Base-by-base conservation (phyloP, 2,329 filamentous ascomycete species). In the Fusarium chuoi region DNA sequence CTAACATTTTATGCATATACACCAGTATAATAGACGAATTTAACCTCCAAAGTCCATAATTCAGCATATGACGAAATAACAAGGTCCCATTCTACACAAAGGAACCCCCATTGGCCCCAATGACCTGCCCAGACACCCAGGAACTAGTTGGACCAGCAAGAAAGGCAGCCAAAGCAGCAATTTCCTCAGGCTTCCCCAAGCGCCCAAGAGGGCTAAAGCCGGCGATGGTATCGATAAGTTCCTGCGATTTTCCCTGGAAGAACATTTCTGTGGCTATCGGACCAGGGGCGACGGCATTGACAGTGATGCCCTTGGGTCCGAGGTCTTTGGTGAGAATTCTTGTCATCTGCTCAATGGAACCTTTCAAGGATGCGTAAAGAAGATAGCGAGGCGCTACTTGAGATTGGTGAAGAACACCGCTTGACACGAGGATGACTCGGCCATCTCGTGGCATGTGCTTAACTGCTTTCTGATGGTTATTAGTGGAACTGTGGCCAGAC, bases 201-300 rank as follows among this genome's bases (percentile, higher is more conserved):
- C 65, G 48, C 1, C 49, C 65, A 2, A 68, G 17, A 0, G 65
- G 65, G 17, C 65, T 68, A 0, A 61, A 52, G 0, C 62, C 24
- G 1, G 65, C 46, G 5, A 68, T 68, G 2, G 36, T 67, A 2
- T 67, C 52, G 1, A 68, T 54, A 9, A 68, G 64, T 12, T 61
- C 52, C 4, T 68, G 62, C 1, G 65, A 61, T 12, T 68, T 68
- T 3, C 65, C 62, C 18, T 67, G 39, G 6, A 68, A 68, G 28
- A 68, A 68, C 62, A 68, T 49, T 10, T 68, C 65, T 1, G 65
- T 68, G 6, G 62, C 65, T 1, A 62, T 68, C 6, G 65, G 65
- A 3, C 65, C 62, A 11, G 65, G 65, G 1, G 65, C 65, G 4
- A 68, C 61, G 2, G 62, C 42, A 12, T 68, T 68, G 7, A 68